A percentile compares a stretch with the other conserved stretches of the same genome.
phyloP scores from a whole-genome alignment of 2,329 filamentous ascomycete genomes.

The Aureobasidium namibiae region DNA sequence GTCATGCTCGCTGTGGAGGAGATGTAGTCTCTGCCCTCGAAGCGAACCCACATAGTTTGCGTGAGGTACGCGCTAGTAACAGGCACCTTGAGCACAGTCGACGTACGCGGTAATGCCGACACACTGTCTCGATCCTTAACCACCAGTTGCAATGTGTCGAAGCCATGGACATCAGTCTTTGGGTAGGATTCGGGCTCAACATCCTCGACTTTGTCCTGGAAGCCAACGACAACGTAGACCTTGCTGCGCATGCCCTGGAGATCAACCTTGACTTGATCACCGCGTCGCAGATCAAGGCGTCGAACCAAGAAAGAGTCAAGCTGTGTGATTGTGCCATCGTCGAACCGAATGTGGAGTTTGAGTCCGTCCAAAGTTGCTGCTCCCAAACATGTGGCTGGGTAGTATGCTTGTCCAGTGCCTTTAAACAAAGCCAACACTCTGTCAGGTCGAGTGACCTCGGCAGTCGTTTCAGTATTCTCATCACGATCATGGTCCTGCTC shows the following conservation, averaged over 20 bases:
- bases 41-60: conserved; percentile 33
- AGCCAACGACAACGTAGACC: conserved; percentile 35
- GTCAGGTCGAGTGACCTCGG: conserved; percentile 33
- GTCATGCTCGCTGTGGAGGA: conserved; percentile 4
- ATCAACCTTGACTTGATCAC: conserved; percentile 42
- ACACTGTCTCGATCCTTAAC: conserved; percentile 33
- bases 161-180: conserved; percentile 34
- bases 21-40: conserved; percentile 31
- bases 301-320: conserved; percentile 33
- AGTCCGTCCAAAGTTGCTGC: conserved; percentile 30
- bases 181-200: conserved; percentile 24
- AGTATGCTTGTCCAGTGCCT: conserved; percentile 43
- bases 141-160: conserved; percentile 32
- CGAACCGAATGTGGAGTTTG: conserved; percentile 40
- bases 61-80: conserved; percentile 38
- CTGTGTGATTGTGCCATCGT: conserved; percentile 37
- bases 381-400: conserved; percentile 51
- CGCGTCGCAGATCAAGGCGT: conserved; percentile 34
- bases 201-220: conserved; percentile 29
- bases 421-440: conserved; percentile 53
- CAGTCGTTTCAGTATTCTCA: neutral
- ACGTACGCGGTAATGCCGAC: conserved; percentile 2
- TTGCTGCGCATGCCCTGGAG: conserved; percentile 35
- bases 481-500: neutral
- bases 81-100: conserved; percentile 28